Percentiles rank a stretch among this genome's conserved stretches.
These are phyloP conservation scores for Ganoderma meredithae DNA, from an alignment of 1,284 basidiomycete genomes.

Conservation along the genomic window DNA sequence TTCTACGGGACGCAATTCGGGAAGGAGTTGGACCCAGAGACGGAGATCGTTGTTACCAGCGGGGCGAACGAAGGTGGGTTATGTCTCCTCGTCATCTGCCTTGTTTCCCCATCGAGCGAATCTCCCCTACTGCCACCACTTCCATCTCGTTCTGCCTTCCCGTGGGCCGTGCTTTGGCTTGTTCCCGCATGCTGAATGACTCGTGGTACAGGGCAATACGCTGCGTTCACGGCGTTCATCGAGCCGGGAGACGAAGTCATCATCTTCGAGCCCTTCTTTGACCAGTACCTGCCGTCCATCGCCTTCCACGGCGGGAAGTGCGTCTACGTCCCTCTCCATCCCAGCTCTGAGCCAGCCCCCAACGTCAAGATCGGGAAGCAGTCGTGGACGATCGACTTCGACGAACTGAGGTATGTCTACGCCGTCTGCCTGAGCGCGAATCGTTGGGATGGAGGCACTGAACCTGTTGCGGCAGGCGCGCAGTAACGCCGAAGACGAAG, in stretches of 20 bases:
- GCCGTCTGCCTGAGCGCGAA: neutral
- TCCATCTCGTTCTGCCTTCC: neutral
- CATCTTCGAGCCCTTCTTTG: slow-evolving; percentile 97
- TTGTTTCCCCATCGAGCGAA: neutral
- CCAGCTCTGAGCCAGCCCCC: slow-evolving; percentile 56
- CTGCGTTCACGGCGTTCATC: slow-evolving; percentile 87
- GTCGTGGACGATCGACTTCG: slow-evolving; percentile 88
- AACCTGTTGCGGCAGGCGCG: slow-evolving; percentile 52
- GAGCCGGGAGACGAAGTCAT: slow-evolving; percentile 95
- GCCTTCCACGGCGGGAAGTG: slow-evolving; percentile 93
- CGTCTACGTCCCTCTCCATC: slow-evolving; percentile 93
- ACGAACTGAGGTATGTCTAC: slow-evolving; percentile 74
- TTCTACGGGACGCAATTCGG: slow-evolving; percentile 79
- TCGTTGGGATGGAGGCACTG: neutral
- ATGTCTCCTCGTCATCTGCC: neutral
- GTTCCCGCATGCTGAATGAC: no score
- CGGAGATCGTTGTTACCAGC: slow-evolving; percentile 66
- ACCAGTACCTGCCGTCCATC: slow-evolving; percentile 92
- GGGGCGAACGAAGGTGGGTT: slow-evolving; percentile 92
- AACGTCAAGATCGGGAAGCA: slow-evolving; percentile 67
- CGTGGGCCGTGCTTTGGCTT: no score
- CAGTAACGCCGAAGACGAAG: slow-evolving; percentile 88
- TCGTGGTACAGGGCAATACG: slow-evolving; percentile 75
- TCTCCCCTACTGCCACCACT: neutral
- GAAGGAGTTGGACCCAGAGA: slow-evolving; percentile 81